These are phyloP conservation scores for Leccinum sublutescens DNA, from an alignment of 768 basidiomycete species.

Conservation along the genomic window DNA sequence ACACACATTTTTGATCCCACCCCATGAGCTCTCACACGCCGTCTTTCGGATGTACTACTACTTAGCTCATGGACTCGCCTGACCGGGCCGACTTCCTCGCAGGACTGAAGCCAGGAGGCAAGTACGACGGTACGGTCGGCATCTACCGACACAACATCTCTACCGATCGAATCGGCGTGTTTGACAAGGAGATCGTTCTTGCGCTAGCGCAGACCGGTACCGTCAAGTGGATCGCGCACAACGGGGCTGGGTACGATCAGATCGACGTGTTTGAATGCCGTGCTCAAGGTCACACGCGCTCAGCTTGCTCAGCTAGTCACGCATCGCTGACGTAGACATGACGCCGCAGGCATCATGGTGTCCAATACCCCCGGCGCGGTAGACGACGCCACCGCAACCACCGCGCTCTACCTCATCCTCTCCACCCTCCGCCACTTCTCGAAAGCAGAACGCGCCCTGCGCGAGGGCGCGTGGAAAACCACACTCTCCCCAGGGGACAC, in stretches of 20 bases:
- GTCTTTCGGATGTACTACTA: neutral
- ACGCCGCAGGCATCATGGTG: constrained; percentile 50
- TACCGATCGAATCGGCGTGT: constrained; percentile 62
- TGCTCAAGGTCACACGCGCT: constrained; percentile 50
- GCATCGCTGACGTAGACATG: neutral
- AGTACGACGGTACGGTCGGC: constrained; percentile 69
- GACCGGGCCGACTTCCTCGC: constrained; percentile 68
- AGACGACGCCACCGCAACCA: constrained; percentile 88
- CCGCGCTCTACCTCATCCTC: constrained; percentile 79
- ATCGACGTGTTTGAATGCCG: constrained; percentile 77
- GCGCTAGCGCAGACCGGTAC: constrained; percentile 52
- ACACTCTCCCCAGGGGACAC: constrained; percentile 44
- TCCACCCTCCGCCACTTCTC: constrained; percentile 75
- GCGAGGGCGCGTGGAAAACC: constrained; percentile 60
- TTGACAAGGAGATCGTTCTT: constrained; percentile 75
- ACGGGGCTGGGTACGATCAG: constrained; percentile 86
- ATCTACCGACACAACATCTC: constrained; percentile 80
- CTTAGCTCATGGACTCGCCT: constrained; percentile 54
- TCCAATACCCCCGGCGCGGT: constrained; percentile 92
- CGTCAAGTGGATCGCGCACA: constrained; percentile 87
- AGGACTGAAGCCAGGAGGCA: constrained; percentile 61
- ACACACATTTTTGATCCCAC: neutral
- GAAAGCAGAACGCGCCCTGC: constrained; percentile 52
- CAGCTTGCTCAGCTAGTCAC: neutral
- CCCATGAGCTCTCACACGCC: neutral